Conservation (phyloP, 306 rosid species). For the Arachis hypogaea region DNA sequence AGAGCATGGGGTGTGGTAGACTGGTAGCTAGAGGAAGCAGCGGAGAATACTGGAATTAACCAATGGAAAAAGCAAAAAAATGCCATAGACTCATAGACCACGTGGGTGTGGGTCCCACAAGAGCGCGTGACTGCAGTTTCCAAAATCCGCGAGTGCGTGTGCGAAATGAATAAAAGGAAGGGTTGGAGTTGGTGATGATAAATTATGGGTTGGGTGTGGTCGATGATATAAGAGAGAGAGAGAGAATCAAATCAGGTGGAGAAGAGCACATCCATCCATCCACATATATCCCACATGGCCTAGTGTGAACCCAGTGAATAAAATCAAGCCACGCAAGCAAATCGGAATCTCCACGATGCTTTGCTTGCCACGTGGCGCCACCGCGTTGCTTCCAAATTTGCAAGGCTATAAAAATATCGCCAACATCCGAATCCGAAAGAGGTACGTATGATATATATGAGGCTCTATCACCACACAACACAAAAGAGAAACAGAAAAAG, state of each 20-base stretch:
- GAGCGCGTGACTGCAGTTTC: conserved; percentile 24
- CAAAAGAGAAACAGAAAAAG: not conserved
- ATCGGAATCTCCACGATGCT: conserved; percentile 48
- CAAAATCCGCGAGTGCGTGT: not conserved
- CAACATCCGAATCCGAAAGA: conserved; percentile 12
- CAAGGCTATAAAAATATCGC: conserved; percentile 27
- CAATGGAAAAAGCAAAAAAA: not conserved
- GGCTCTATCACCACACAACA: conserved; percentile 39
- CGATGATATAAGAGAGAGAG: not conserved
- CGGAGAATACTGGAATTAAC: not conserved
- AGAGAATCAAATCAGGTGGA: conserved; percentile 29
- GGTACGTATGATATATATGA: not conserved
- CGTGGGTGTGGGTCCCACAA: conserved; percentile 33
- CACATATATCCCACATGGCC: conserved; percentile 37
- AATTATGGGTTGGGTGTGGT: not conserved
- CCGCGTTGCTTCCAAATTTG: not conserved
- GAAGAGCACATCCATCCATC: conserved; percentile 27
- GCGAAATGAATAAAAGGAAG: too few relatives aligned
- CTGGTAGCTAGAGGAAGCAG: not conserved
- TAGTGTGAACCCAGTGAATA: conserved; percentile 37
- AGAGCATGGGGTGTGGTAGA: not conserved
- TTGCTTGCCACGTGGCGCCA: conserved; percentile 39
- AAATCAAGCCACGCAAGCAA: conserved; percentile 43
- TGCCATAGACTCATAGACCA: not conserved
- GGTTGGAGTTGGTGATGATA: conserved; percentile 29